phyloP scores from a whole-genome alignment of 306 rosid species.

The Gleditsia sinensis region DNA sequence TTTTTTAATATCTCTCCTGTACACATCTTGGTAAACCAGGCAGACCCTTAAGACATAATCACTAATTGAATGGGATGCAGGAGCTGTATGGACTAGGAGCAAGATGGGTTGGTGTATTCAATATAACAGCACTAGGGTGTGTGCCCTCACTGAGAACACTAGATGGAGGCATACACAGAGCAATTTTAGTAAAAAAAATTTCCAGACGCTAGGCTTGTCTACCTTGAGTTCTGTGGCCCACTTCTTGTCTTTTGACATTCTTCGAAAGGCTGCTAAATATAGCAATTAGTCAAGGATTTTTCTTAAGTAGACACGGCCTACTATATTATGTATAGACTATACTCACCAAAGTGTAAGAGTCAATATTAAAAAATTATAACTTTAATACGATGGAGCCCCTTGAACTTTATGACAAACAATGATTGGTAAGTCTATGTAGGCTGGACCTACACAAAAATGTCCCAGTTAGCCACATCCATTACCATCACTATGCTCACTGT shows the following conservation, averaged over 20 bases:
- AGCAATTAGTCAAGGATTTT: no score
- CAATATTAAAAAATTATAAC: no score
- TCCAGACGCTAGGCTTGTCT: constrained; percentile 56
- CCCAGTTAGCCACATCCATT: neutral
- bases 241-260: constrained; percentile 33
- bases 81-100: constrained; percentile 67
- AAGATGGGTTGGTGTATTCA: constrained; percentile 60
- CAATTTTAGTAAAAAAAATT: constrained; percentile 29
- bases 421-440: no score
- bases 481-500: neutral
- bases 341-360: no score
- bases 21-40: neutral
- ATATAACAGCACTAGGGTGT: constrained; percentile 59
- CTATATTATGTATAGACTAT: no score
- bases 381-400: no score
- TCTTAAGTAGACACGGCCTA: no score
- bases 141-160: constrained; percentile 70
- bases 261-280: constrained; percentile 52
- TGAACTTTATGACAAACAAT: no score
- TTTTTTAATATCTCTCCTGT: neutral
- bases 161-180: constrained; percentile 44
- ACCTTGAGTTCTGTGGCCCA: constrained; percentile 53
- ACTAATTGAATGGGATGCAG: constrained; percentile 32
- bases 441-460: no score
- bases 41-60: neutral